Percentiles rank a stretch among this genome's conserved stretches.
Conservation (phyloP, 108 stramenopile genomes). For the Seminavis robusta region DNA sequence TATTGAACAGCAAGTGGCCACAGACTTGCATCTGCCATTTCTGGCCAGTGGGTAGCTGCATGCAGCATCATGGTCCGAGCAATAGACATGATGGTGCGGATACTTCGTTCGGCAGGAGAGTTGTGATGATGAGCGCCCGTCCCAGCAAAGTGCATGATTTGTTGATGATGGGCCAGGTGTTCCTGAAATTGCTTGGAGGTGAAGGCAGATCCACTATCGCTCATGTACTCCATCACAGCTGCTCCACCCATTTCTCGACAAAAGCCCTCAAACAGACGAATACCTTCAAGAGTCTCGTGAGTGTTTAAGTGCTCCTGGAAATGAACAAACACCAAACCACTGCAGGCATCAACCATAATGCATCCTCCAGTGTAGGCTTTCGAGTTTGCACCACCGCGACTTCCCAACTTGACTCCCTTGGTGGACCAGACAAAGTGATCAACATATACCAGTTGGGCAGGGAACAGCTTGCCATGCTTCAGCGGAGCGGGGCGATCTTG, state of each 20-base stretch:
- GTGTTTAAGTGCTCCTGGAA: background rate
- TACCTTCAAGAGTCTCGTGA: conserved; percentile 4
- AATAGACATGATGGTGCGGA: conserved; percentile 22
- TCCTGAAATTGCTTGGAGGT: background rate
- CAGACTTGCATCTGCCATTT: background rate
- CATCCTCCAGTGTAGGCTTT: conserved; percentile 21
- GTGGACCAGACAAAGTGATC: conserved; percentile 28
- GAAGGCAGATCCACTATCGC: conserved; percentile 9
- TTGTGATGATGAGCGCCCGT: conserved; percentile 28
- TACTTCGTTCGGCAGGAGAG: conserved; percentile 23
- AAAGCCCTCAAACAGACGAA: conserved; percentile 1
- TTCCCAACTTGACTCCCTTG: conserved; percentile 15
- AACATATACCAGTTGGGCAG: conserved; percentile 33
- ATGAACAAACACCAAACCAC: background rate
- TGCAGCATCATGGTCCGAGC: conserved; percentile 27
- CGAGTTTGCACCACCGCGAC: no score
- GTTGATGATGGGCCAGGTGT: conserved; percentile 7
- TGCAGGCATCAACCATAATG: conserved; percentile 29
- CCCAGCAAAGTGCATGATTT: conserved; percentile 19
- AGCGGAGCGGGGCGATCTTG: conserved; percentile 8
- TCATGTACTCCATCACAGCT: background rate
- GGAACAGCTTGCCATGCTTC: conserved; percentile 10
- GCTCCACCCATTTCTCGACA: conserved; percentile 13
- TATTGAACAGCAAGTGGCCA: conserved; percentile 9
- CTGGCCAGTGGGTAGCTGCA: conserved; percentile 23